These are phyloP conservation scores for Vachellia pachyceras DNA, from an alignment of 306 rosid species.

Conservation along the genomic window DNA sequence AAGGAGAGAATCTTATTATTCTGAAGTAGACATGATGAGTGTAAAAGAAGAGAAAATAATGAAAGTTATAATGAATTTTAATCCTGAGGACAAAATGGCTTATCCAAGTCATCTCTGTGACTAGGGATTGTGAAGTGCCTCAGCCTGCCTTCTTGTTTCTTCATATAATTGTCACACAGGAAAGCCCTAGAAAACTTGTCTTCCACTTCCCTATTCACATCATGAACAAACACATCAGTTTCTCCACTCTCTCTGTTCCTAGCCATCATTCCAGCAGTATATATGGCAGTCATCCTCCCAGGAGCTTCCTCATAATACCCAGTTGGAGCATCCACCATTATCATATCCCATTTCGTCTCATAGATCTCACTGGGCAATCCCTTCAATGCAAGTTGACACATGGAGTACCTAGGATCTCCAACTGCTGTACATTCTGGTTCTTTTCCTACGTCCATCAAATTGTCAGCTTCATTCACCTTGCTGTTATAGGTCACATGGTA, in stretches of 20 bases:
- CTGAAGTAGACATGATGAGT: neutral
- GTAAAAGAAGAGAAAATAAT: neutral
- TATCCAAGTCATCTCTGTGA: slow-evolving; percentile 47
- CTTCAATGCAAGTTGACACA: slow-evolving; percentile 66
- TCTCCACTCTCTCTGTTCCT: slow-evolving; percentile 56
- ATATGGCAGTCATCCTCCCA: slow-evolving; percentile 84
- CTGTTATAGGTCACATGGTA: slow-evolving; percentile 65
- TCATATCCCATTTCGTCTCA: slow-evolving; percentile 72
- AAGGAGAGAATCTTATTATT: neutral
- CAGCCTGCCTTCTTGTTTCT: slow-evolving; percentile 70
- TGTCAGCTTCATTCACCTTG: slow-evolving; percentile 71
- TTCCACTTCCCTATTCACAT: slow-evolving; percentile 76
- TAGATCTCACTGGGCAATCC: slow-evolving; percentile 62
- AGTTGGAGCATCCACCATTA: slow-evolving; percentile 91
- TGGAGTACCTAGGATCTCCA: slow-evolving; percentile 54
- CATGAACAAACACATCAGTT: slow-evolving; percentile 78
- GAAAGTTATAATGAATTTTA: neutral
- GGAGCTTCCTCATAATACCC: slow-evolving; percentile 74
- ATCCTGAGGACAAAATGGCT: slow-evolving; percentile 63
- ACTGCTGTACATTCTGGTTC: slow-evolving; percentile 66
- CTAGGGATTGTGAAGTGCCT: slow-evolving; percentile 77
- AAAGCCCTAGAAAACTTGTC: slow-evolving; percentile 68
- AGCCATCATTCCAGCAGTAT: slow-evolving; percentile 86
- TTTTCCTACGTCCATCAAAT: slow-evolving; percentile 61
- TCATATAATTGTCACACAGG: slow-evolving; percentile 62